These are phyloP conservation scores for Penicillium sumatraense DNA, from an alignment of 2,329 filamentous ascomycete genomes.

Conservation along the genomic window DNA sequence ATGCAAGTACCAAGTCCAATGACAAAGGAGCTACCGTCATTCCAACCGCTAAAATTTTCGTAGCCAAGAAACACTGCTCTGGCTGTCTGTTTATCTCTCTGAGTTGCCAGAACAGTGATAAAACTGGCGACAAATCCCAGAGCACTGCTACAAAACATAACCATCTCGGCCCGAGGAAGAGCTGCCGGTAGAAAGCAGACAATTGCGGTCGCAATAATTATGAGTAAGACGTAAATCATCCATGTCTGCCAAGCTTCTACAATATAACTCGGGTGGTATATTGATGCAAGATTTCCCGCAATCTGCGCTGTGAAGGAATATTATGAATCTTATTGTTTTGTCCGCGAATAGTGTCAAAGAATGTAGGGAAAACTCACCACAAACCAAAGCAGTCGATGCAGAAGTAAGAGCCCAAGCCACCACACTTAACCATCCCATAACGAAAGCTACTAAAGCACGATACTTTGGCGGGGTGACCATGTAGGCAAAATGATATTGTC, in stretches of 20 bases:
- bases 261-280: constrained; percentile 5
- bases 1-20: constrained; percentile 31
- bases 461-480: constrained; percentile 23
- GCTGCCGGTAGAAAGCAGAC: constrained; percentile 10
- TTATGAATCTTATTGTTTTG: no score
- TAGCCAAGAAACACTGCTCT: constrained; percentile 18
- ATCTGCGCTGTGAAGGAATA: background rate
- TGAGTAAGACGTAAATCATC: constrained; percentile 25
- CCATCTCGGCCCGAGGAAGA: background rate
- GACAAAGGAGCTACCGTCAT: constrained; percentile 25
- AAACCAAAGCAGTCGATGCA: constrained; percentile 25
- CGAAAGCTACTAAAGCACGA: constrained; percentile 23
- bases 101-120: background rate
- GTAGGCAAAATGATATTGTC: constrained; percentile 39
- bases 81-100: constrained; percentile 12
- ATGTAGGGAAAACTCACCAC: constrained; percentile 7
- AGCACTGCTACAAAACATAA: background rate
- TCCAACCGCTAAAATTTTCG: constrained; percentile 31
- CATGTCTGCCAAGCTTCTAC: constrained; percentile 27
- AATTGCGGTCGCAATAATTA: constrained; percentile 11
- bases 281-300: background rate
- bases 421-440: constrained; percentile 31
- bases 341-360: no score
- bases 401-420: constrained; percentile 28
- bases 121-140: background rate